Conservation (phyloP, 352 stramenopile species). For the Thalassiosira hispida region DNA sequence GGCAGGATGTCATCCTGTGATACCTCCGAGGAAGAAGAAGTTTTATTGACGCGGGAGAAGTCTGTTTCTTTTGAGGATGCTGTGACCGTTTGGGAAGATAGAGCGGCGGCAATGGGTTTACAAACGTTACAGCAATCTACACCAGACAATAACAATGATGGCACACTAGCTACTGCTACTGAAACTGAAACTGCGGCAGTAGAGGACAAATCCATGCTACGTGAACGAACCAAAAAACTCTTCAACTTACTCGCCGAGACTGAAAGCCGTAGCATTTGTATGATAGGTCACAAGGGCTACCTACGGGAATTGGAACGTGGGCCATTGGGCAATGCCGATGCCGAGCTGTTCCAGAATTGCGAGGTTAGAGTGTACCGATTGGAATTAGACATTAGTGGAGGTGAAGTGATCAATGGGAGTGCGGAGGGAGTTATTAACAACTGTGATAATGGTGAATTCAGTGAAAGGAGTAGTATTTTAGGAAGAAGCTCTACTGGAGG, state of each 20-base stretch:
- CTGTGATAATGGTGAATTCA: not conserved
- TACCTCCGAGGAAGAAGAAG: too few species aligned
- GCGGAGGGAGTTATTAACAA: not conserved
- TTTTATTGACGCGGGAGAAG: too few species aligned
- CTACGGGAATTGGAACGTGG: slow-evolving; percentile 67
- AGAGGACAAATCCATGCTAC: slow-evolving; percentile 53
- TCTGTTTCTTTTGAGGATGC: too few species aligned
- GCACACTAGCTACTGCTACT: too few species aligned
- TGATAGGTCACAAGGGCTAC: slow-evolving; percentile 74
- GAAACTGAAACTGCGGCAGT: too few species aligned
- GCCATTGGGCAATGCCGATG: slow-evolving; percentile 44
- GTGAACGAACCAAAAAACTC: slow-evolving; percentile 53
- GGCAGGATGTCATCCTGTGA: too few species aligned
- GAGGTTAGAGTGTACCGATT: slow-evolving; percentile 70
- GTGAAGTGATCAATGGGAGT: not conserved
- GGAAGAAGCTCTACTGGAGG: not conserved
- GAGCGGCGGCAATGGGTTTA: too few species aligned
- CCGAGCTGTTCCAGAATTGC: slow-evolving; percentile 60
- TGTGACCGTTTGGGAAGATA: too few species aligned
- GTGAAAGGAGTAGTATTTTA: not conserved
- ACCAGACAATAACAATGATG: too few species aligned
- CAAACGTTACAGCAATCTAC: too few species aligned
- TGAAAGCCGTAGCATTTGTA: slow-evolving; percentile 37
- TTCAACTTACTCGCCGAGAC: slow-evolving; percentile 61
- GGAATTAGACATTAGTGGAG: slow-evolving; percentile 1